Percentiles rank a stretch among this genome's conserved stretches.
These are phyloP conservation scores for Kurtzmaniella natalensis DNA, from an alignment of 1,139 yeast species.

Conservation along the genomic window DNA sequence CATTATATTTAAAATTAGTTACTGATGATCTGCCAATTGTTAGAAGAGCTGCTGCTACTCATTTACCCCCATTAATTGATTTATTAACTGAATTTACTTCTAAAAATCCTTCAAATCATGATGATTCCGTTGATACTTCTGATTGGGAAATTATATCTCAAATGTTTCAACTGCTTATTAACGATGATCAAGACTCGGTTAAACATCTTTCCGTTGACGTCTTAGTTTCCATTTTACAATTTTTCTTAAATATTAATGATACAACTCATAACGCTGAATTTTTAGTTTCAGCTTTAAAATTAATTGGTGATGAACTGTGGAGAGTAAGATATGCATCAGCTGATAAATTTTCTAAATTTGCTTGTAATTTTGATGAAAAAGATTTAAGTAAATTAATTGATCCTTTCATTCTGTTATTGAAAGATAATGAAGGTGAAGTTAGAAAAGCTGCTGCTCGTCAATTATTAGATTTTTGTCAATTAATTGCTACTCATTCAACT, in stretches of 20 bases:
- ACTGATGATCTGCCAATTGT: constrained; percentile 98
- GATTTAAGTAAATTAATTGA: constrained; percentile 57
- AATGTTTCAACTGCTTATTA: constrained; percentile 77
- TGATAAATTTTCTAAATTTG: constrained; percentile 76
- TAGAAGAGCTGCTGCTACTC: constrained; percentile 87
- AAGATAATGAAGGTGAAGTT: constrained; percentile 95
- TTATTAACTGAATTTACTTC: constrained; percentile 40
- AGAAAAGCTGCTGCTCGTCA: constrained; percentile 93
- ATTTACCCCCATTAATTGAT: constrained; percentile 69
- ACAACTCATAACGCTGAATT: constrained; percentile 57
- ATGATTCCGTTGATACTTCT: constrained; percentile 30
- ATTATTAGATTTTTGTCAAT: constrained; percentile 71
- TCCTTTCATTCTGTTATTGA: constrained; percentile 72
- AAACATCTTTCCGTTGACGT: constrained; percentile 87
- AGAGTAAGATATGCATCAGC: constrained; percentile 98
- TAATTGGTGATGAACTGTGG: constrained; percentile 92
- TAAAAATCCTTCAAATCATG: constrained; percentile 14
- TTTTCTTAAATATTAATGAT: constrained; percentile 56
- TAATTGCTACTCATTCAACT: constrained; percentile 22
- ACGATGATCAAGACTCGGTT: constrained; percentile 93
- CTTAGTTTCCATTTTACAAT: constrained; percentile 65
- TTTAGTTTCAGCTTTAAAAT: constrained; percentile 51
- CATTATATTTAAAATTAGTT: constrained; percentile 64
- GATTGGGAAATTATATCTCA: constrained; percentile 75
- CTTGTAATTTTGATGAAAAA: constrained; percentile 56